Evolutionary conservation across 2,329 filamentous ascomycete species (phyloP), one percentile per base, ranked within the genome.

Genomic region (Colletotrichum sp.): DNA sequence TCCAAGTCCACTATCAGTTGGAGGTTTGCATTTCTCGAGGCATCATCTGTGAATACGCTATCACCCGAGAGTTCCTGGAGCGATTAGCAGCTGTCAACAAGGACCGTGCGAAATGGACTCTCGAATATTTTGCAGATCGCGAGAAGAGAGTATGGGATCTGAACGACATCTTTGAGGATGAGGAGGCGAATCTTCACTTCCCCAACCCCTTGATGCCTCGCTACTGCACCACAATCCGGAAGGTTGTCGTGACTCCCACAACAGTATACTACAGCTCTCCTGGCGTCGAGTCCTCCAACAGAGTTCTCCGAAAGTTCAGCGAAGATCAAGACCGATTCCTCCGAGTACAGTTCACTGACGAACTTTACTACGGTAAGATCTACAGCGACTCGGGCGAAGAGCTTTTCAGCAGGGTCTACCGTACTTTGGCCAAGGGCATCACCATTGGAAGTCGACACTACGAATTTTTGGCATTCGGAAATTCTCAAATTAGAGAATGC

Each of bases 381-480:
- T 89, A 88, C 77, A 85, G 90, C 2, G 83, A 82, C 18, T 88
- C 88, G 0, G 86, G 90, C 3, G 89, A 88, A 43, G 85, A 88
- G 48, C 82, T 98, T 0, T 98, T 94, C 82, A 91, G 91, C 30
- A 91, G 95, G 14, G 89, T 98, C 24, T 91, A 92, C 77, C 90
- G 93, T 63, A 90, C 93, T 0, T 86, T 98, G 80, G 89, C 86
- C 59, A 91, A 97, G 71, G 97, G 97, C 1, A 96, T 99, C 78
- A 88, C 88, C 1, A 92, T 99, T 65, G 97, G 95, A 6, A 94
- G 93, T 77, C 92, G 95, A 9, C 91, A 92, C 74, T 99, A 96
- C 83, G 91, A 96, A 78, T 98, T 98, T 78, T 90, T 99, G 30
- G 97, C 96, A 0, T 98, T 96, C 85, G 96, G 97, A 0, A 98